Percentiles rank a stretch among this genome's conserved stretches.
Conservation (phyloP, 2,329 filamentous ascomycete species). For the Fusarium sarcochroum region DNA sequence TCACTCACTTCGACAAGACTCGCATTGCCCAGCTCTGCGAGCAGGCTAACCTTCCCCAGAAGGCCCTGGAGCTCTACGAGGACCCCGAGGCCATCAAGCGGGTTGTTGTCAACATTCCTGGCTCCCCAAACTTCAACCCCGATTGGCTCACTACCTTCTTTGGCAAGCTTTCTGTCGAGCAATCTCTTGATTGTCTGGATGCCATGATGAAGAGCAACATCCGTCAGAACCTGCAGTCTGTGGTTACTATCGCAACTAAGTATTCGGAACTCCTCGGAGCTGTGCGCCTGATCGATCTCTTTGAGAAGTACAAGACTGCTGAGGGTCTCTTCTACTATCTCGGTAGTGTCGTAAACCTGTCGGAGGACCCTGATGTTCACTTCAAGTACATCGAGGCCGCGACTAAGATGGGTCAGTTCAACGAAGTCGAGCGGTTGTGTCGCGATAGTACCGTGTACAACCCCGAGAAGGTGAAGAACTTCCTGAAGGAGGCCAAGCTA, state of each 20-base stretch:
- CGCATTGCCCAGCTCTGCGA: constrained; percentile 93
- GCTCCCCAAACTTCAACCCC: constrained; percentile 85
- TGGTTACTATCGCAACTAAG: constrained; percentile 96
- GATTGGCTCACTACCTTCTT: constrained; percentile 97
- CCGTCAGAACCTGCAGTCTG: constrained; percentile 93
- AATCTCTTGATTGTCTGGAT: constrained; percentile 93
- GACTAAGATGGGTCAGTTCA: constrained; percentile 91
- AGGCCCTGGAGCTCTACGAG: constrained; percentile 94
- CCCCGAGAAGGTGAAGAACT: constrained; percentile 98
- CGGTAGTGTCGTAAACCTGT: constrained; percentile 96
- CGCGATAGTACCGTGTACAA: constrained; percentile 93
- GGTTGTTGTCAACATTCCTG: constrained; percentile 84
- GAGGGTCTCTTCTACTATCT: constrained; percentile 99
- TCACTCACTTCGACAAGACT: constrained; percentile 93
- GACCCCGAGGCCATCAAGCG: constrained; percentile 92
- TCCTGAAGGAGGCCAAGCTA: constrained; percentile 95
- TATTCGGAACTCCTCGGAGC: constrained; percentile 95
- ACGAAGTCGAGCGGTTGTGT: constrained; percentile 97
- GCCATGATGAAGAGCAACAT: constrained; percentile 98
- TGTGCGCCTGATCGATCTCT: constrained; percentile 88
- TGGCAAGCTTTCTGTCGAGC: constrained; percentile 93
- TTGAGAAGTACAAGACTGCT: constrained; percentile 97
- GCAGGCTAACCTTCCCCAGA: constrained; percentile 87
- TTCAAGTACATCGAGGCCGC: constrained; percentile 99
- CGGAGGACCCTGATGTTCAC: constrained; percentile 93